Base-by-base conservation (phyloP, 306 rosid species). In the Rosa persica region DNA sequence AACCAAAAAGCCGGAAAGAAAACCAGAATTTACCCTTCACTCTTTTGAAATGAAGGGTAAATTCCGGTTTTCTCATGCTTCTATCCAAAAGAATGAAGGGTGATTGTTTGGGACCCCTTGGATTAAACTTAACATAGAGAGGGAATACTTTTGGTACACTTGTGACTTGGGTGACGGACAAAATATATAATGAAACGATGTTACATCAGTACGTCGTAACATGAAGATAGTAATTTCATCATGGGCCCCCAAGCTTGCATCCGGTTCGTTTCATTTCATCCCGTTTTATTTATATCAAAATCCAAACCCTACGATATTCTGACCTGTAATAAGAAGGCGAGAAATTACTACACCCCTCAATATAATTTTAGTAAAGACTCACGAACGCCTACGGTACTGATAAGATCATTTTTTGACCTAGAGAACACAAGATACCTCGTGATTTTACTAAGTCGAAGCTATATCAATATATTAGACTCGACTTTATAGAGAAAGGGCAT, bases 171-270 rank as follows among this genome's bases (percentile, higher is more conserved):
- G 11, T 23, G 42, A 42, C 2, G 46, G 3, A 40, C 46, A 20
- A 36, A 20, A 7, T 40, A 34, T 16, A 39, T 8, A 39, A 67
- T 67, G 49, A 68, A 16, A 68, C 8, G 20, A 68, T 42, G 36
- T 42, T 3, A 55, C 61, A 15, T 1, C 22, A 52, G 10, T 12
- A 4, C 10, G 22, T 19, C 0, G 58, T 30, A 72, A 17, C 6
- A 36, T 5, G 19, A 39, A 0, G 17, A 5, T 36, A 25, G 47
- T 13, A 20, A 11, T 42, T 25, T 57, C 77, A 40, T 30, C 6
- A 68, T 74, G 86, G 83, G 54, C 34, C 77, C 70, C 83, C 75
- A 8, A 75, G 51, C 70, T 55, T 75, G 30, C 48, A 43, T 70
- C 52, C 16, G 49, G 39, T 74, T 49, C 16, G 69, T 75, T 67